Conservation (phyloP, 495 filamentous ascomycete species). For the Amorphotheca resinae region DNA sequence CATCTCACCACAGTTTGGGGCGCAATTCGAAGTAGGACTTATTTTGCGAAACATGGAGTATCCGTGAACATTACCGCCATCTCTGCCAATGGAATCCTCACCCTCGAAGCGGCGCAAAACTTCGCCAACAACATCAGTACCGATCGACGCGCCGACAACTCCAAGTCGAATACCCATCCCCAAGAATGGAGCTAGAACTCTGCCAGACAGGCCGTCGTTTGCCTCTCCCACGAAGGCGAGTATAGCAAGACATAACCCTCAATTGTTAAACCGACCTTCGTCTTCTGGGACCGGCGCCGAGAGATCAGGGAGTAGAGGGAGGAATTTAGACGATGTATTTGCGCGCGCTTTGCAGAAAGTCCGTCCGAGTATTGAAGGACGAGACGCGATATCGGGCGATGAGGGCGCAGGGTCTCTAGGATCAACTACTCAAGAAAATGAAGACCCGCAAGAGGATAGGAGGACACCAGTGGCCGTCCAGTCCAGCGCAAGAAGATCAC, state of each 20-base stretch:
- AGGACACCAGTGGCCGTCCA: background rate
- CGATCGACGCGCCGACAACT: slow-evolving; percentile 20
- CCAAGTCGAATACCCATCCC: slow-evolving; percentile 18
- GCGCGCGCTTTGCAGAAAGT: slow-evolving; percentile 10
- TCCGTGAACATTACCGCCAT: background rate
- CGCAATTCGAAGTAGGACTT: background rate
- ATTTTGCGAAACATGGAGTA: background rate
- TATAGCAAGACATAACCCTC: slow-evolving; percentile 50
- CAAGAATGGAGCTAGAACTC: slow-evolving; percentile 6
- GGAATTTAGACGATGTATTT: slow-evolving; percentile 17
- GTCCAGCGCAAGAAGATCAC: slow-evolving; percentile 1
- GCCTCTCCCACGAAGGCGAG: slow-evolving; percentile 54
- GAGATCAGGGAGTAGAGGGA: slow-evolving; percentile 7
- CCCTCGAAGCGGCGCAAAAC: slow-evolving; percentile 54
- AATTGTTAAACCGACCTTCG: slow-evolving; percentile 37
- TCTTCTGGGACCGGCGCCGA: slow-evolving; percentile 13
- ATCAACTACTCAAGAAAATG: slow-evolving; percentile 12
- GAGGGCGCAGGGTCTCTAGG: background rate
- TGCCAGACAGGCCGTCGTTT: slow-evolving; percentile 40
- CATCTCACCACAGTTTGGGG: too few species aligned
- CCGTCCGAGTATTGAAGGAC: background rate
- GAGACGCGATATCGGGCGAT: slow-evolving; percentile 1
- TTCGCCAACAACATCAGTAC: slow-evolving; percentile 32
- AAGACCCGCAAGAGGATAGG: background rate
- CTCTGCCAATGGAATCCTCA: slow-evolving; percentile 35